These are phyloP conservation scores for Coniochaeta ligniaria DNA, from an alignment of 2,329 filamentous ascomycete species.

Conservation along the genomic window DNA sequence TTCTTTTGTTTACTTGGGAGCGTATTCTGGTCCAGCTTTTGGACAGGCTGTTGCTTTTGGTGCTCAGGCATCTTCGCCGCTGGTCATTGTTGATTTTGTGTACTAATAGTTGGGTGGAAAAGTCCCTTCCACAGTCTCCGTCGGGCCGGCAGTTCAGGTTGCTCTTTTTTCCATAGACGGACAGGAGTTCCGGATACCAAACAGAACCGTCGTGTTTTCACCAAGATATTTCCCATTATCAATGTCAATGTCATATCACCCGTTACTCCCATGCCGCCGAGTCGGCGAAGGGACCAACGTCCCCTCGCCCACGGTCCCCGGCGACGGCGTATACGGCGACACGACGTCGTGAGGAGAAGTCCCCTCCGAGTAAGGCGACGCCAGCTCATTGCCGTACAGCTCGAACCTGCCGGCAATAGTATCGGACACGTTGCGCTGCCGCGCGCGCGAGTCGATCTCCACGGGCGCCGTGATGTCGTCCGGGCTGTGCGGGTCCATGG, in stretches of 20 bases:
- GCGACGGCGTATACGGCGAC: constrained; percentile 3
- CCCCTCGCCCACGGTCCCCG: not conserved
- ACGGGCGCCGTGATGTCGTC: constrained; percentile 43
- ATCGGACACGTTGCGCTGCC: constrained; percentile 10
- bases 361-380: constrained; percentile 6
- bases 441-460: constrained; percentile 39
- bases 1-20: not conserved
- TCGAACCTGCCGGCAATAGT: constrained; percentile 30
- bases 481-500: constrained; percentile 35
- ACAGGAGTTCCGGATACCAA: not conserved
- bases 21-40: not conserved
- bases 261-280: not conserved
- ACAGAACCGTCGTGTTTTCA: not conserved
- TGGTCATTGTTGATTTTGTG: not conserved
- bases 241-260: not conserved
- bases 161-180: not conserved
- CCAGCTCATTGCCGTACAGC: constrained; percentile 31
- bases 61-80: not conserved
- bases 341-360: not conserved
- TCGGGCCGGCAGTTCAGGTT: not conserved
- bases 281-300: not conserved
- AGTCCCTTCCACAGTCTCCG: not conserved
- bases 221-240: not conserved
- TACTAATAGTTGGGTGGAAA: not conserved
- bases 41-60: not conserved